Evolutionary conservation across 1,284 basidiomycete species (phyloP).

Genomic region (Cryptococcus sp.): DNA sequence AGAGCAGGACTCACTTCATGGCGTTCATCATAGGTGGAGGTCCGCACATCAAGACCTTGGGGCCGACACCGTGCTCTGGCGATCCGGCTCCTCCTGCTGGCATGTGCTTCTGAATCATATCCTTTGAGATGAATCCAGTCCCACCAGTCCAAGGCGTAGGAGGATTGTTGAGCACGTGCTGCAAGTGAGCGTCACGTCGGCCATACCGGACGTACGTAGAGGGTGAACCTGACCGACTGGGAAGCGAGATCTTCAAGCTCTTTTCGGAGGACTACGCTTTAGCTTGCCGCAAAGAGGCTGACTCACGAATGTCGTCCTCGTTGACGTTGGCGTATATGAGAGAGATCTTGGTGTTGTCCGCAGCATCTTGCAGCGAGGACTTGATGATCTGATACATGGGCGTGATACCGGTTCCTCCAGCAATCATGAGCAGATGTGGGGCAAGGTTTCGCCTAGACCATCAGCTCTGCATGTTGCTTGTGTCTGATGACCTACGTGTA

Average conservation of each 20-base stretch:
- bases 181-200: conserved; percentile 8
- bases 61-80: conserved; percentile 53
- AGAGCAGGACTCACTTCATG: conserved; percentile 72
- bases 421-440: conserved; percentile 86
- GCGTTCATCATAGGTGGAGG: conserved; percentile 95
- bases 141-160: conserved; percentile 81
- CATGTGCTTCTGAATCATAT: conserved; percentile 78
- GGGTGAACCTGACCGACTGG: conserved; percentile 61
- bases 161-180: conserved; percentile 88
- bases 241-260: conserved; percentile 68
- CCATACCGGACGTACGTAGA: conserved; percentile 56
- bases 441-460: conserved; percentile 59
- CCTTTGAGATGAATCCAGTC: conserved; percentile 85
- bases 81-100: conserved; percentile 43
- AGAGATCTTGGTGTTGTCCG: conserved; percentile 71
- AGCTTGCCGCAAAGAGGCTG: neutral
- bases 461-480: too few species aligned
- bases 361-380: conserved; percentile 76
- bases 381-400: conserved; percentile 95
- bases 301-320: conserved; percentile 65
- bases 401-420: conserved; percentile 88
- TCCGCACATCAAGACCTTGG: conserved; percentile 82
- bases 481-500: conserved; percentile 54
- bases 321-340: conserved; percentile 97
- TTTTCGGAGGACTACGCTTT: conserved; percentile 61